Percentiles rank a stretch among this genome's conserved stretches.
Evolutionary conservation across 2,329 filamentous ascomycete species (phyloP).

Genomic region (Ilyonectria robusta): DNA sequence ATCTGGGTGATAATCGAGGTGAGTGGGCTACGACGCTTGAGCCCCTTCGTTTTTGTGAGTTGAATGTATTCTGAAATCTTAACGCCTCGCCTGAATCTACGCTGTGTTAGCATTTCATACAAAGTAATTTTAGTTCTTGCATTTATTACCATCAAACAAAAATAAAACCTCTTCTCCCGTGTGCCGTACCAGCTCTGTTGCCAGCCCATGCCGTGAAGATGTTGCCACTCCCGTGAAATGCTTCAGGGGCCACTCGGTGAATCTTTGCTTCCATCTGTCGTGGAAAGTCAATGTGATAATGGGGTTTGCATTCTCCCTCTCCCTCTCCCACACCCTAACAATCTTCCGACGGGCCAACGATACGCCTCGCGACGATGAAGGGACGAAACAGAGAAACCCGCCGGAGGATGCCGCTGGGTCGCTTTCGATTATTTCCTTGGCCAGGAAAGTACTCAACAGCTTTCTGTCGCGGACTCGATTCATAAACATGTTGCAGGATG

Average conservation of each 20-base stretch:
- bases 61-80: background rate
- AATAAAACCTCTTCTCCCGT: background rate
- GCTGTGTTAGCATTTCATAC: background rate
- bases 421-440: background rate
- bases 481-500: background rate
- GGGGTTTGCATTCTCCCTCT: background rate
- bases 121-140: background rate
- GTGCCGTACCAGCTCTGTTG: background rate
- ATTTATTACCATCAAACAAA: background rate
- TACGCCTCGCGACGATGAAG: background rate
- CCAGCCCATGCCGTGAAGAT: background rate
- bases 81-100: background rate
- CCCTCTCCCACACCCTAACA: background rate
- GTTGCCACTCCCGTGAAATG: background rate
- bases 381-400: background rate
- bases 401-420: background rate
- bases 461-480: background rate
- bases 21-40: background rate
- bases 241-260: background rate
- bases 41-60: background rate
- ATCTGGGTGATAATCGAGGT: background rate
- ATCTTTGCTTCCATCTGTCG: background rate
- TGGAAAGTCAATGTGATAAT: background rate
- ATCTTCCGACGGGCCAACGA: background rate
- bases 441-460: background rate